Conservation (phyloP, 2,329 filamentous ascomycete species). For the Monosporascus sp. region DNA sequence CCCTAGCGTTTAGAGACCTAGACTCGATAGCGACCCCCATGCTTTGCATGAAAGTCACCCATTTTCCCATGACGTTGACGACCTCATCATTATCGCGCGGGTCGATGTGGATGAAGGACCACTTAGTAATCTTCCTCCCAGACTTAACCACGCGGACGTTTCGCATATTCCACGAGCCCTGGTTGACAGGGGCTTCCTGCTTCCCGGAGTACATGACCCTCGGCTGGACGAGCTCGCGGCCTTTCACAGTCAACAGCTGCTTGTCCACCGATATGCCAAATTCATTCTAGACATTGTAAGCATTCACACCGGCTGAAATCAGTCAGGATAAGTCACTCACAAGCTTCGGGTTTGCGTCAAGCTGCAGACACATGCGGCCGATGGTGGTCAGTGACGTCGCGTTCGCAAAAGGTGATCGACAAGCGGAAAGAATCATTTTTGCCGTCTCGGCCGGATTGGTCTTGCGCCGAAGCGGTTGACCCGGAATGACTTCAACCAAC, state of each 20-base stretch:
- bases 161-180: slow-evolving; percentile 61
- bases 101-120: slow-evolving; percentile 44
- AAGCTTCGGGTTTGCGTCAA: slow-evolving; percentile 46
- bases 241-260: slow-evolving; percentile 65
- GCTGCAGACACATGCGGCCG: slow-evolving; percentile 52
- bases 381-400: slow-evolving; percentile 57
- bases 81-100: slow-evolving; percentile 4
- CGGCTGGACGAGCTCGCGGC: slow-evolving; percentile 61
- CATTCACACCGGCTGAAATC: neutral
- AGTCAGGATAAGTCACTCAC: slow-evolving; percentile 24
- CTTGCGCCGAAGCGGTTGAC: slow-evolving; percentile 58
- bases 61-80: slow-evolving; percentile 23
- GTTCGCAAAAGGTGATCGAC: slow-evolving; percentile 60
- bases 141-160: slow-evolving; percentile 50
- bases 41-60: slow-evolving; percentile 31
- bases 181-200: slow-evolving; percentile 24
- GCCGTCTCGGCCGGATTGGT: slow-evolving; percentile 57
- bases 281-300: slow-evolving; percentile 16
- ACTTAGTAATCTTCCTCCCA: slow-evolving; percentile 40
- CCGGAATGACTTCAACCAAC: slow-evolving; percentile 56
- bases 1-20: slow-evolving; percentile 4
- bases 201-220: slow-evolving; percentile 49
- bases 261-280: slow-evolving; percentile 62
- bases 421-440: slow-evolving; percentile 68
- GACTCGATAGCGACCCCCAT: slow-evolving; percentile 36